phyloP scores from a whole-genome alignment of 805 yeast genomes.

The Priceomyces melissophilus region DNA sequence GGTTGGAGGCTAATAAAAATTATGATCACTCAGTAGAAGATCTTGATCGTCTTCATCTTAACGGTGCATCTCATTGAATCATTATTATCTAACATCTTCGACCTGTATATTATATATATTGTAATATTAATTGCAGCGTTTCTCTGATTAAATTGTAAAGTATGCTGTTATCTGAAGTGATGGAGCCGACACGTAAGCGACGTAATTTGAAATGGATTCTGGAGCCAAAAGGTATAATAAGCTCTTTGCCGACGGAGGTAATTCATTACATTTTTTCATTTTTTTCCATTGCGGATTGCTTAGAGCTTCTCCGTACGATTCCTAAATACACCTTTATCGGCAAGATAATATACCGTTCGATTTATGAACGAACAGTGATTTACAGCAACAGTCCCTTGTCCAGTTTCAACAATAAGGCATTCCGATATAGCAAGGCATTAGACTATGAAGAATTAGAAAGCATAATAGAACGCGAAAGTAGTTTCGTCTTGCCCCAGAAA shows the following conservation, averaged over 20 bases:
- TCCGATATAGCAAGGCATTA: not conserved
- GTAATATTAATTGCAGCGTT: not conserved
- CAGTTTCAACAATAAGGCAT: conserved; percentile 2
- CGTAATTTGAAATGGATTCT: not conserved
- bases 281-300: conserved; percentile 3
- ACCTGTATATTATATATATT: conserved; percentile 2
- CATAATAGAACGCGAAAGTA: not conserved
- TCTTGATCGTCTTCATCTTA: too few relatives aligned
- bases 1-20: too few relatives aligned
- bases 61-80: too few relatives aligned
- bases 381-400: conserved; percentile 1
- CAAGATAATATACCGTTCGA: conserved; percentile 2
- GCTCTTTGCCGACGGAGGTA: not conserved
- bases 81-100: not conserved
- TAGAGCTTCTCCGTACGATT: conserved; percentile 2
- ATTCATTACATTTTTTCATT: conserved; percentile 3
- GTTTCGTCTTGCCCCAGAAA: conserved; percentile 1
- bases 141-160: not conserved
- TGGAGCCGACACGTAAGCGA: conserved; percentile 1
- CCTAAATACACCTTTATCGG: not conserved
- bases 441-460: conserved; percentile 2
- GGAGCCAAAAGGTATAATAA: not conserved
- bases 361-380: conserved; percentile 3
- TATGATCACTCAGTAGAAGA: too few relatives aligned
- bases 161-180: not conserved